Conservation (phyloP, 2,329 filamentous ascomycete genomes). For the Microcera coccophila region DNA sequence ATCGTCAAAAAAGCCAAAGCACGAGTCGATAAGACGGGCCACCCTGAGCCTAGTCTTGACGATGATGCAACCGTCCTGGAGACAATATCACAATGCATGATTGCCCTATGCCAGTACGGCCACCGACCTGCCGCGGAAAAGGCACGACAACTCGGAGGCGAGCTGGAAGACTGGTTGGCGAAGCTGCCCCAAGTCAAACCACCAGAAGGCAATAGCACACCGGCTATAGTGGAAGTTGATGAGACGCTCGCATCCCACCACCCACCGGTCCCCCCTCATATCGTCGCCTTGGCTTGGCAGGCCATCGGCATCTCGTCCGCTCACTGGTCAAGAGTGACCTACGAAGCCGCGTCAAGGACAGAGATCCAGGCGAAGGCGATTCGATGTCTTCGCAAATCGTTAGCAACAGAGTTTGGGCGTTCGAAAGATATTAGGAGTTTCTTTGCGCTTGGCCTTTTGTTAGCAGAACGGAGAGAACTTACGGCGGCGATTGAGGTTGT, state of each 20-base stretch:
- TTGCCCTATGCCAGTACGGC: slow-evolving; percentile 78
- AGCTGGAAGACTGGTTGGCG: slow-evolving; percentile 72
- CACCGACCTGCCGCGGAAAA: slow-evolving; percentile 71
- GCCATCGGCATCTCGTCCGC: slow-evolving; percentile 82
- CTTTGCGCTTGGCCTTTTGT: slow-evolving; percentile 77
- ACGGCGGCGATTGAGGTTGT: slow-evolving; percentile 76
- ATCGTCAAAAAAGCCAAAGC: slow-evolving; percentile 83
- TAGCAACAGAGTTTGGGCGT: slow-evolving; percentile 63
- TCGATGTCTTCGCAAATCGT: slow-evolving; percentile 67
- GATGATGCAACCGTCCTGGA: slow-evolving; percentile 71
- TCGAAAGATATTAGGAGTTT: slow-evolving; percentile 69
- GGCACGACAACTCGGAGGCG: slow-evolving; percentile 64
- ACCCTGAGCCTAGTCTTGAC: slow-evolving; percentile 69
- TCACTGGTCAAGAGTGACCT: slow-evolving; percentile 80
- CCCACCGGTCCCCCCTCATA: slow-evolving; percentile 51
- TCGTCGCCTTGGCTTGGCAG: slow-evolving; percentile 71
- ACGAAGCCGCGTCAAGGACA: slow-evolving; percentile 65
- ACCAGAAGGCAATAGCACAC: slow-evolving; percentile 26
- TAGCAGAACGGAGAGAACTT: slow-evolving; percentile 82
- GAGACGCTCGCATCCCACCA: slow-evolving; percentile 35
- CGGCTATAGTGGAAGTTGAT: slow-evolving; percentile 29
- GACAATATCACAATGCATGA: slow-evolving; percentile 76
- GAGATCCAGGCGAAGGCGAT: slow-evolving; percentile 76
- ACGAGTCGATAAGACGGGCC: slow-evolving; percentile 72
- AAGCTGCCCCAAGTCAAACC: slow-evolving; percentile 44